A percentile compares a stretch with the other conserved stretches of the same genome.
phyloP scores from a whole-genome alignment of 2,329 filamentous ascomycete species.

The Fusarium sp. region DNA sequence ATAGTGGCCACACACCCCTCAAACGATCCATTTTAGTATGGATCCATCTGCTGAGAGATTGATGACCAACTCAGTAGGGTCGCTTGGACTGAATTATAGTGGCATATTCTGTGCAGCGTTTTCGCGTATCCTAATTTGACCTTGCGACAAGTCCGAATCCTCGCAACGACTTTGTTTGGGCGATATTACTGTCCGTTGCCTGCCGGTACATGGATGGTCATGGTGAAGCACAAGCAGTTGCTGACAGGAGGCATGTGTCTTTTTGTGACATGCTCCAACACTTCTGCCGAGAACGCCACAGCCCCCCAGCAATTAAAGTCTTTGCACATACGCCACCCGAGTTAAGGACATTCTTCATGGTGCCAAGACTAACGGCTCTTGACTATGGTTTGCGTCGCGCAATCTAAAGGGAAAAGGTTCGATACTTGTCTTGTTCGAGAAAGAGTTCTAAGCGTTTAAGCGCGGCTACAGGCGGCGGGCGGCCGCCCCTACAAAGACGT shows the following conservation, averaged over 20 bases:
- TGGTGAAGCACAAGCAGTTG: constrained; percentile 24
- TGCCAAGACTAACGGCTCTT: constrained; percentile 23
- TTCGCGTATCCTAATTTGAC: constrained; percentile 3
- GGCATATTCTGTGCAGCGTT: constrained; percentile 10
- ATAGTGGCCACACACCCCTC: constrained; percentile 15
- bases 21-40: constrained; percentile 15
- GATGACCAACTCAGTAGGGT: constrained; percentile 13
- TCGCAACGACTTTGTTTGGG: constrained; percentile 30
- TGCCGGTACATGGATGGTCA: constrained; percentile 42
- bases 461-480: constrained; percentile 21
- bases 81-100: constrained; percentile 17
- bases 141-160: constrained; percentile 11
- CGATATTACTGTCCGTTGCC: constrained; percentile 34
- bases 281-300: constrained; percentile 30
- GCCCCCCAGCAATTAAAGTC: constrained; percentile 1
- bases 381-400: constrained; percentile 13
- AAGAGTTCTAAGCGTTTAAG: constrained; percentile 32
- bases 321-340: constrained; percentile 17
- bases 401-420: constrained; percentile 10
- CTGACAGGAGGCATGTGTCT: constrained; percentile 24
- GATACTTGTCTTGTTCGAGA: constrained; percentile 16
- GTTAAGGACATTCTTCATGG: constrained; percentile 2
- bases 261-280: constrained; percentile 35
- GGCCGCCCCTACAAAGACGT: constrained; percentile 8
- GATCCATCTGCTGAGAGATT: constrained; percentile 20